Evolutionary conservation across 768 basidiomycete species (phyloP).

Genomic region (Phlegmacium glaucopus): DNA sequence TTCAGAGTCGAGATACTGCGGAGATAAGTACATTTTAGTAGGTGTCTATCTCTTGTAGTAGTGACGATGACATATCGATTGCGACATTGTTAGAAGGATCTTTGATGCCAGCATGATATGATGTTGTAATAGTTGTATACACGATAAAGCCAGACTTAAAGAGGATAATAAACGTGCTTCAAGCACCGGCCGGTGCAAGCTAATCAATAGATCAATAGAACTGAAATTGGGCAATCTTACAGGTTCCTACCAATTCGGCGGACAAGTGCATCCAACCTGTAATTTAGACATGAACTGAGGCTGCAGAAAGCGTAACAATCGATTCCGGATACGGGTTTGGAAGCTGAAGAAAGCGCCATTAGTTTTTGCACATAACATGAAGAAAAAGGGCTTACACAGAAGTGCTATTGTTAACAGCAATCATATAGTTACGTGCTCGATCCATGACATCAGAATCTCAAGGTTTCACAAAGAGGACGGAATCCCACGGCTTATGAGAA

Average conservation of each 20-base stretch:
- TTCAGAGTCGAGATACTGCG: conserved; percentile 52
- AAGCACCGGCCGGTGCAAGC: conserved; percentile 59
- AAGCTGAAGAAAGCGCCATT: too few species aligned
- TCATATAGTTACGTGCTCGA: conserved; percentile 62
- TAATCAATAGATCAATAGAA: conserved; percentile 8
- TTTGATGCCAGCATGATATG: conserved; percentile 53
- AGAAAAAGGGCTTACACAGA: conserved; percentile 34
- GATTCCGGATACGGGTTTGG: too few species aligned
- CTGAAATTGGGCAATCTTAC: conserved; percentile 19
- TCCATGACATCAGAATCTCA: conserved; percentile 24
- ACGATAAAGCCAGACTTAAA: neutral
- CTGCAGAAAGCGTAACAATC: too few species aligned
- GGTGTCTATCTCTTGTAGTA: neutral
- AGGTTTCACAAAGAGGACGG: neutral
- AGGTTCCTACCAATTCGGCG: conserved; percentile 39
- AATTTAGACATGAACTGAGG: too few species aligned
- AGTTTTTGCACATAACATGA: too few species aligned
- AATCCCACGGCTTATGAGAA: conserved; percentile 50
- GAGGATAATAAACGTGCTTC: conserved; percentile 34
- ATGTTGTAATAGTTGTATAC: conserved; percentile 41
- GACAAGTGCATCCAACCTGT: conserved; percentile 61
- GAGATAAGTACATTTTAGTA: conserved; percentile 70
- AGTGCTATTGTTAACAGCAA: conserved; percentile 45
- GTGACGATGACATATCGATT: conserved; percentile 36
- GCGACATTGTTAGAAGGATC: conserved; percentile 64